Conservation (phyloP, 805 yeast genomes). For the Wickerhamiella nectarea region DNA sequence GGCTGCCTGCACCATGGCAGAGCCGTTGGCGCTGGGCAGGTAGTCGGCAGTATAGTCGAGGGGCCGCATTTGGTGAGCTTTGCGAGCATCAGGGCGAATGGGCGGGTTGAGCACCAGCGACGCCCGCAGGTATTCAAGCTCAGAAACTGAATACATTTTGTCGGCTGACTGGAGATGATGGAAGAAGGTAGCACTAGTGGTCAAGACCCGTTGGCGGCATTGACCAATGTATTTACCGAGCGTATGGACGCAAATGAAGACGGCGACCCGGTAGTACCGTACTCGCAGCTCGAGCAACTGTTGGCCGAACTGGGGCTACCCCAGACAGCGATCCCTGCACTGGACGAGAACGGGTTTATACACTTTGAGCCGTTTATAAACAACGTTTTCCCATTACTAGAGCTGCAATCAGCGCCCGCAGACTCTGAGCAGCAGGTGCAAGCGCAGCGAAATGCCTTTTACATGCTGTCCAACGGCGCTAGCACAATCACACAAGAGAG, state of each 20-base stretch:
- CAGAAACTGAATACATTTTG: constrained; percentile 27
- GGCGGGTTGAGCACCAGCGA: constrained; percentile 49
- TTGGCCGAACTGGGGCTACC: constrained; percentile 21
- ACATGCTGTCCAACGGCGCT: constrained; percentile 13
- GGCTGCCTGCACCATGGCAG: constrained; percentile 68
- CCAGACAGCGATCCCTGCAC: constrained; percentile 16
- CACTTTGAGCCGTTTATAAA: constrained; percentile 22
- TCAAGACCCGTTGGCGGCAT: constrained; percentile 11
- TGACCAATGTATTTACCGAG: constrained; percentile 23
- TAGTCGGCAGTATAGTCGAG: constrained; percentile 70
- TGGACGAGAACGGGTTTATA: constrained; percentile 20
- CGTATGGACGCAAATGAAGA: constrained; percentile 22
- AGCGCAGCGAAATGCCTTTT: constrained; percentile 13
- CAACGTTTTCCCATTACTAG: constrained; percentile 5
- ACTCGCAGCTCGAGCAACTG: constrained; percentile 19
- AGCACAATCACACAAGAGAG: constrained; percentile 20
- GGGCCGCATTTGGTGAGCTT: constrained; percentile 64
- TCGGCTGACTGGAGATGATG: not conserved
- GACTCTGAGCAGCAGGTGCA: not conserved
- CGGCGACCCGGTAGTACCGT: constrained; percentile 19
- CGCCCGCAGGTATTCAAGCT: constrained; percentile 49
- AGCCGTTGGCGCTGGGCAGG: constrained; percentile 81
- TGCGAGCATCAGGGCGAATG: constrained; percentile 77
- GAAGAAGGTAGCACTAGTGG: not conserved
- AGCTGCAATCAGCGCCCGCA: not conserved